Base-by-base conservation (phyloP, 2,329 filamentous ascomycete species). In the Tolypocladium paradoxum region DNA sequence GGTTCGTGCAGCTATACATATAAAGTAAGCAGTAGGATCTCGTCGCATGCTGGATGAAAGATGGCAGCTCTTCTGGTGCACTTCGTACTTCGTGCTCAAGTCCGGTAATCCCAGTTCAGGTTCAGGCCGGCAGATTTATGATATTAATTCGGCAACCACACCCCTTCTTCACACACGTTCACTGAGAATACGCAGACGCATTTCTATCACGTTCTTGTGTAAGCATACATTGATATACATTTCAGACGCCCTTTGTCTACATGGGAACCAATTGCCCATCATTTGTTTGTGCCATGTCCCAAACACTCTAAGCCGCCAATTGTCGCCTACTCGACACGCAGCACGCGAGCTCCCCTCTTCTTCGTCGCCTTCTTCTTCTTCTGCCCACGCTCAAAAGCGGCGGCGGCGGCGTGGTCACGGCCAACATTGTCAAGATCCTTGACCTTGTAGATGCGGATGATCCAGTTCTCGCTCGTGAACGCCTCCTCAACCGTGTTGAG, bases 401-500 rank as follows among this genome's bases (percentile, higher is more conserved):
- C 76, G 2, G 75, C 83, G 0, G 79, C 71, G 6, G 81, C 81
- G 67, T 96, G 92, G 64, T 96, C 90, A 68, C 93, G 84, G 53
- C 90, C 92, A 60, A 99, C 78, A 70, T 97, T 97, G 75, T 99
- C 93, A 55, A 96, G 84, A 64, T 96, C 91, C 77, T 99, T 99
- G 74, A 99, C 93, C 80, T 99, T 99, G 81, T 96, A 99, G 66
- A 99, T 96, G 59, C 93, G 83, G 68, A 99, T 97, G 70, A 99
- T 99, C 93, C 93, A 99, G 80, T 99, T 99, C 78, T 99, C 93
- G 65, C 90, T 96, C 53, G 95, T 99, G 70, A 95, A 99, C 11
- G 93, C 93, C 74, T 99, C 93, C 69, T 99, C 93, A 48, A 99
- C 73, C 5, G 87, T 93, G 71, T 87, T 90, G 55, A 99, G 84